Percentiles rank a stretch among this genome's conserved stretches.
These are phyloP conservation scores for Tylopilus orsonianus DNA, from an alignment of 1,284 basidiomycete genomes.

Conservation along the genomic window DNA sequence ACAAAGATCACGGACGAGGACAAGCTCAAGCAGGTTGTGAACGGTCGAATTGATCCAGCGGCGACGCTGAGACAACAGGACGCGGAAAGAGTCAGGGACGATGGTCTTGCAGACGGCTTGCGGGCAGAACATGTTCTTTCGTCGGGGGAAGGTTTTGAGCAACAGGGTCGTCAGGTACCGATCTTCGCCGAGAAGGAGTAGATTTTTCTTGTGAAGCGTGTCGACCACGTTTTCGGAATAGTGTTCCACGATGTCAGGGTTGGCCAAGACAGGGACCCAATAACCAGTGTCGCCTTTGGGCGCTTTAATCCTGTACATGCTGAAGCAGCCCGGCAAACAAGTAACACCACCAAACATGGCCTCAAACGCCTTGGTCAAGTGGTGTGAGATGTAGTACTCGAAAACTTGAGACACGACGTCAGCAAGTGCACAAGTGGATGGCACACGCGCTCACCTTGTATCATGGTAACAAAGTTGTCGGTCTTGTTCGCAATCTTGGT, in stretches of 20 bases:
- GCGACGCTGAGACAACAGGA: constrained; percentile 93
- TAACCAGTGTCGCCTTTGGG: constrained; percentile 91
- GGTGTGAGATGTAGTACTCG: constrained; percentile 99
- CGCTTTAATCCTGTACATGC: constrained; percentile 99
- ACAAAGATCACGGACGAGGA: constrained; percentile 92
- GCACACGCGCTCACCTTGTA: constrained; percentile 69
- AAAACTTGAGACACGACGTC: constrained; percentile 61
- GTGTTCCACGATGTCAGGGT: constrained; percentile 96
- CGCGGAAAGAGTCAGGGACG: constrained; percentile 93
- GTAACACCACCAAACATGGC: constrained; percentile 99
- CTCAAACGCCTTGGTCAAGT: constrained; percentile 98
- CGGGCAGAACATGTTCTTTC: constrained; percentile 99
- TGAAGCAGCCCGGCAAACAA: constrained; percentile 98
- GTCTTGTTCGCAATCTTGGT: constrained; percentile 99
- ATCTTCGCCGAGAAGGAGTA: constrained; percentile 97
- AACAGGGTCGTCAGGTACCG: constrained; percentile 95
- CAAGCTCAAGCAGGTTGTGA: constrained; percentile 93
- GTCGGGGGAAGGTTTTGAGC: constrained; percentile 98
- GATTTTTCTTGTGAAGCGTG: constrained; percentile 99
- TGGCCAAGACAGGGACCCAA: constrained; percentile 98
- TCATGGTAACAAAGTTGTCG: constrained; percentile 98
- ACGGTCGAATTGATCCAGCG: constrained; percentile 99
- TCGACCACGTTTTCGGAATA: constrained; percentile 98
- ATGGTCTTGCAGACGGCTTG: constrained; percentile 98
- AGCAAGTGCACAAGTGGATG: constrained; percentile 4